phyloP scores from a whole-genome alignment of 2,329 filamentous ascomycete genomes.

The Chaetomiaceae sp. region DNA sequence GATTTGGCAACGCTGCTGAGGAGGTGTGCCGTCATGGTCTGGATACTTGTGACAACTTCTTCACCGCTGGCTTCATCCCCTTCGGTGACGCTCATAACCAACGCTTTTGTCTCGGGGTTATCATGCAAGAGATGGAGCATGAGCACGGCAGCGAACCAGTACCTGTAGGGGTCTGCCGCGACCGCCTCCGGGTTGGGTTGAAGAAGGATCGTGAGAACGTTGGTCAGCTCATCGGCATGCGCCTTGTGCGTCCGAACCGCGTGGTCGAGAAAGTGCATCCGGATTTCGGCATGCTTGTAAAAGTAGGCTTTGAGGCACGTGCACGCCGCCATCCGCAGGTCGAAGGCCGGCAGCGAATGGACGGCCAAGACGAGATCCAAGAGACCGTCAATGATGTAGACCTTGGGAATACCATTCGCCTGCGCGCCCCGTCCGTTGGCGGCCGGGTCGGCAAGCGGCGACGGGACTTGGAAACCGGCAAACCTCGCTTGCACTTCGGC shows the following conservation, averaged over 20 bases:
- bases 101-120: constrained; percentile 70
- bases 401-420: constrained; percentile 52
- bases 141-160: constrained; percentile 85
- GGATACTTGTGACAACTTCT: constrained; percentile 91
- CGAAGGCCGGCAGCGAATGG: constrained; percentile 63
- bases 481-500: constrained; percentile 79
- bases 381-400: constrained; percentile 91
- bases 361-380: constrained; percentile 75
- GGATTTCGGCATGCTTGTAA: constrained; percentile 72
- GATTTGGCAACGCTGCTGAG: constrained; percentile 65
- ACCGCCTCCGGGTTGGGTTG: constrained; percentile 57
- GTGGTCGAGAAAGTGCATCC: constrained; percentile 62
- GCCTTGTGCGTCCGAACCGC: constrained; percentile 79
- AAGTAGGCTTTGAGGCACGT: constrained; percentile 94
- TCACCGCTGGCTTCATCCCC: constrained; percentile 86
- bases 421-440: constrained; percentile 39
- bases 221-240: constrained; percentile 76
- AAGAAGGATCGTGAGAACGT: constrained; percentile 80
- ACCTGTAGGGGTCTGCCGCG: constrained; percentile 75
- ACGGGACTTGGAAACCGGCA: constrained; percentile 74
- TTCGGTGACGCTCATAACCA: constrained; percentile 78
- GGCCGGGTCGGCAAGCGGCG: constrained; percentile 44
- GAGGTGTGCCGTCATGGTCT: constrained; percentile 82
- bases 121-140: constrained; percentile 83
- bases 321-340: constrained; percentile 78